phyloP scores from a whole-genome alignment of 2,329 filamentous ascomycete genomes.

The Alternaria incomplexa region DNA sequence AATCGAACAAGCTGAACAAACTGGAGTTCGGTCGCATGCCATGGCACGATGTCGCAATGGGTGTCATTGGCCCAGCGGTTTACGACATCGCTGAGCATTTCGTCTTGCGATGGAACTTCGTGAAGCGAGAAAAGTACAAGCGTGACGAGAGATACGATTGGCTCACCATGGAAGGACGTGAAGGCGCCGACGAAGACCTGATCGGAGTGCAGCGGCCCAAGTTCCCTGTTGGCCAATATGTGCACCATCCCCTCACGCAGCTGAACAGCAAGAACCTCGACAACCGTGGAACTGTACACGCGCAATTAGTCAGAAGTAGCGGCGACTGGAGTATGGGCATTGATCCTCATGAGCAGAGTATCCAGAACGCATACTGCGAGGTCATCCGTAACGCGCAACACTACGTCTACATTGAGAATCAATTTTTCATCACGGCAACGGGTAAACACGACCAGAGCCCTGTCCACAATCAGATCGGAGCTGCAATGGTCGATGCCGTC shows the following conservation, averaged over 20 bases:
- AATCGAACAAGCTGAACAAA: constrained; percentile 90
- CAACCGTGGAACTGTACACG: constrained; percentile 73
- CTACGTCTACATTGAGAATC: constrained; percentile 97
- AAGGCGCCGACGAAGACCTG: constrained; percentile 81
- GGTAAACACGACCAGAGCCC: constrained; percentile 80
- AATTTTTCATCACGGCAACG: constrained; percentile 90
- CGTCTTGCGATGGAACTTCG: constrained; percentile 91
- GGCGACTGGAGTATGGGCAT: constrained; percentile 95
- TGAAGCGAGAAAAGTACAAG: constrained; percentile 98
- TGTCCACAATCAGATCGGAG: constrained; percentile 85
- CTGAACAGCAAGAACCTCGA: constrained; percentile 67
- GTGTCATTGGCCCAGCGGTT: constrained; percentile 83
- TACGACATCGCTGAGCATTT: constrained; percentile 97
- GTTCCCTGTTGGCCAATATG: constrained; percentile 86
- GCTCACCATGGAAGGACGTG: constrained; percentile 78
- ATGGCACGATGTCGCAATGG: constrained; percentile 97
- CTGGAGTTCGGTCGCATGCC: constrained; percentile 94
- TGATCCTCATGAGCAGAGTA: constrained; percentile 75
- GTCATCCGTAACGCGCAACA: constrained; percentile 87
- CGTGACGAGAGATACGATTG: constrained; percentile 83
- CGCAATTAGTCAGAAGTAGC: constrained; percentile 88
- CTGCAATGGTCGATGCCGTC: constrained; percentile 88
- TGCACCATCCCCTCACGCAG: constrained; percentile 77
- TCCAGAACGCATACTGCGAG: constrained; percentile 85
- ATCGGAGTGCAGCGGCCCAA: constrained; percentile 87